Percentiles rank a stretch among this genome's conserved stretches.
These are phyloP conservation scores for Fusarium caatingaense DNA, from an alignment of 2,329 filamentous ascomycete species.

Conservation along the genomic window DNA sequence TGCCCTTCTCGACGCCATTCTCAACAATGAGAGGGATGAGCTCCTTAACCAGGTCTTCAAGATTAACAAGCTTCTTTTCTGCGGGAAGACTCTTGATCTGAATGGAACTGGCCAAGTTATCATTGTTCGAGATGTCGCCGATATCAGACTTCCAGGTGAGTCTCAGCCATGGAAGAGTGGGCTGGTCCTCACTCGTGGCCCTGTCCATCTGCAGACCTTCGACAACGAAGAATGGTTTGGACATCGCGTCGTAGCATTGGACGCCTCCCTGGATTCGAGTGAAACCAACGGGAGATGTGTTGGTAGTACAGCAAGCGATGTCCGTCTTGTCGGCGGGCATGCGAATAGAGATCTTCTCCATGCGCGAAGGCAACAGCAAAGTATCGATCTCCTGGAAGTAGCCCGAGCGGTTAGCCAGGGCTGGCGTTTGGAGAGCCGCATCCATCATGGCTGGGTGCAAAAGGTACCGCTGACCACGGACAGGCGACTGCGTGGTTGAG, in stretches of 20 bases:
- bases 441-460: conserved; percentile 44
- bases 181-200: conserved; percentile 33
- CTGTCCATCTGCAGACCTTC: conserved; percentile 42
- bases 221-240: conserved; percentile 38
- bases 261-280: conserved; percentile 36
- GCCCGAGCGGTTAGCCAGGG: conserved; percentile 38
- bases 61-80: conserved; percentile 40
- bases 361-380: conserved; percentile 32
- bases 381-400: conserved; percentile 43
- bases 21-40: conserved; percentile 37
- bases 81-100: conserved; percentile 41
- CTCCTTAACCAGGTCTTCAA: conserved; percentile 40
- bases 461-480: conserved; percentile 40
- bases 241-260: conserved; percentile 33
- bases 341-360: conserved; percentile 42
- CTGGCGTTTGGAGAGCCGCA: conserved; percentile 40
- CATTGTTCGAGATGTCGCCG: conserved; percentile 39
- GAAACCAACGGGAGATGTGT: conserved; percentile 38
- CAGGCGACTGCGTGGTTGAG: conserved; percentile 26
- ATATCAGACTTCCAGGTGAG: conserved; percentile 41
- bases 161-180: conserved; percentile 40
- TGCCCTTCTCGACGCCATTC: conserved; percentile 30
- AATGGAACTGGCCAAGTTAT: conserved; percentile 36
- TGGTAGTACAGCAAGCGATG: conserved; percentile 31
- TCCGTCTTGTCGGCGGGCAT: conserved; percentile 38